phyloP scores from a whole-genome alignment of 2,329 filamentous ascomycete genomes.

The Canariomyces notabilis region DNA sequence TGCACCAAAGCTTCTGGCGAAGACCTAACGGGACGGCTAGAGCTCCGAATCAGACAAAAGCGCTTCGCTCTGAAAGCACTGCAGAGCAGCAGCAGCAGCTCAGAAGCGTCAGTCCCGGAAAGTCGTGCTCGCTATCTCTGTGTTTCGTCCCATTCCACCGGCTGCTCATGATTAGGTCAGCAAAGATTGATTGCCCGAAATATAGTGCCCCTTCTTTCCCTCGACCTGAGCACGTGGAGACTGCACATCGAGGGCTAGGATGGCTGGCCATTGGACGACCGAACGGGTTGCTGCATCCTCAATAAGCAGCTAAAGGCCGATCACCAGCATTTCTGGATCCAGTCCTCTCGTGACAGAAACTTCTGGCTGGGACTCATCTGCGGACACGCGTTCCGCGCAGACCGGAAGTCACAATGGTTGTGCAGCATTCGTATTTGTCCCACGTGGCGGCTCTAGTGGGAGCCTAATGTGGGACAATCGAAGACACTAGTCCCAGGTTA shows the following conservation, averaged over 20 bases:
- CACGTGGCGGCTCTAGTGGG: constrained; percentile 6
- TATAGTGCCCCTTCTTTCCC: constrained; percentile 15
- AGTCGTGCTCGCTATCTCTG: neutral
- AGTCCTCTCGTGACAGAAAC: constrained; percentile 14
- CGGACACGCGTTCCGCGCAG: constrained; percentile 16
- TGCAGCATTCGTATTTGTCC: constrained; percentile 18
- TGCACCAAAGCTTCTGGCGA: neutral
- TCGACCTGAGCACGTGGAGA: constrained; percentile 12
- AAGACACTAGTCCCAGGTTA: constrained; percentile 1
- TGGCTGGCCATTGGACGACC: constrained; percentile 18
- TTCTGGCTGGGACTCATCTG: constrained; percentile 15
- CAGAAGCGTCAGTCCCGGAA: neutral
- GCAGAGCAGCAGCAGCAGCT: neutral
- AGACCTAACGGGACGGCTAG: neutral
- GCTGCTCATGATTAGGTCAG: constrained; percentile 13
- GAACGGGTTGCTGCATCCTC: constrained; percentile 22
- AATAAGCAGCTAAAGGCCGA: constrained; percentile 10
- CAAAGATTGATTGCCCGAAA: constrained; percentile 14
- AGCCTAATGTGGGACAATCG: constrained; percentile 8
- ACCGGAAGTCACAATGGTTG: constrained; percentile 12
- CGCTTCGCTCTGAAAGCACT: neutral
- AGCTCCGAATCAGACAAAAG: neutral
- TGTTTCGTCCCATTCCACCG: constrained; percentile 7
- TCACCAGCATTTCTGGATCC: constrained; percentile 19
- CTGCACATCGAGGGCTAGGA: constrained; percentile 11